phyloP scores from a whole-genome alignment of 192 early-diverging fungal species.

The Entomortierella lignicola region DNA sequence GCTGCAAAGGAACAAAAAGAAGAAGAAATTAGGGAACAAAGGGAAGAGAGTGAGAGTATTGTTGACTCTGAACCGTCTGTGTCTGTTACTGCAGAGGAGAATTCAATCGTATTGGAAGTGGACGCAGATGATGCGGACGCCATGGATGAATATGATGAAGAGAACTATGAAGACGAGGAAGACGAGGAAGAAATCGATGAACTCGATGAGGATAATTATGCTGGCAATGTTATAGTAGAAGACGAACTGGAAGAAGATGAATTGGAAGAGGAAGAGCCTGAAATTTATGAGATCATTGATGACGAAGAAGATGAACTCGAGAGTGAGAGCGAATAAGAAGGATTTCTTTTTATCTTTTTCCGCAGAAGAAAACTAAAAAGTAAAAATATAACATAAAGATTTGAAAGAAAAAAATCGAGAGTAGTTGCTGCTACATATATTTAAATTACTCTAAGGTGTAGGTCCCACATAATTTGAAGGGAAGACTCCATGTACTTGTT shows the following conservation, averaged over 20 bases:
- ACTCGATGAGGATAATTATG: constrained; percentile 30
- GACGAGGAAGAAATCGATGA: constrained; percentile 39
- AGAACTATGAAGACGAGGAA: constrained; percentile 36
- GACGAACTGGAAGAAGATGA: constrained; percentile 42
- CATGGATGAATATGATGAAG: constrained; percentile 48
- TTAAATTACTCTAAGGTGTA: constrained; percentile 6
- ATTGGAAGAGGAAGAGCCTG: constrained; percentile 21
- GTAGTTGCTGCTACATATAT: not conserved
- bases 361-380: not conserved
- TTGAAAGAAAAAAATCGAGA: not conserved
- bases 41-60: not conserved
- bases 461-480: constrained; percentile 77
- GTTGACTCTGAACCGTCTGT: not conserved
- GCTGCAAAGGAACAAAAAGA: constrained; percentile 36
- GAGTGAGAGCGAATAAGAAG: not conserved
- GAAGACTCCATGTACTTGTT: constrained; percentile 76
- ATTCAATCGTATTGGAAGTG: not conserved
- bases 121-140: constrained; percentile 28
- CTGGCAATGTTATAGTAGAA: constrained; percentile 12
- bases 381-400: not conserved
- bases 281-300: not conserved
- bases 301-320: constrained; percentile 2
- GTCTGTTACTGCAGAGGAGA: not conserved
- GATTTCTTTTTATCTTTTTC: not conserved
- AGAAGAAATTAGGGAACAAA: not conserved